Base-by-base conservation (phyloP, 805 yeast genomes). In the Wickerhamiella brachini region DNA sequence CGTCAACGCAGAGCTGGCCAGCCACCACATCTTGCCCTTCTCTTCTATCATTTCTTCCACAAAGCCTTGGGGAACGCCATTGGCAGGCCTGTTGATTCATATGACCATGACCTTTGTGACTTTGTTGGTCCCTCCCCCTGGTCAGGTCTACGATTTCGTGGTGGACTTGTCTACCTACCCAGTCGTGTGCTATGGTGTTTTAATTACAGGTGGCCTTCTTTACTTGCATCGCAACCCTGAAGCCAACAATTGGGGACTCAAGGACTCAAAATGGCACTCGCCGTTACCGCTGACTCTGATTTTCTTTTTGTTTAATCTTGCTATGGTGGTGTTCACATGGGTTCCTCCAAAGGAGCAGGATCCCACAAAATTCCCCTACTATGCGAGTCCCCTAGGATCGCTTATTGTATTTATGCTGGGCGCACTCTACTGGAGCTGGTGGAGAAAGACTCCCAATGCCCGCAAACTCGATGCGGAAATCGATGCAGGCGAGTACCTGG, bases 161-260 rank as follows among this genome's bases (percentile, higher is more conserved):
- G 77, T 80, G 47, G 81, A 80, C 56, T 64, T 79, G 54, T 77
- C 78, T 61, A 74, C 82, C 2, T 80, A 80, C 51, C 85, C 85
- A 1, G 79, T 80, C 0, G 75, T 84, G 1, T 71, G 81, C 73
- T 71, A 80, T 53, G 78, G 77, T 51, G 60, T 75, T 10, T 60
- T 75, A 15, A 72, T 80, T 9, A 71, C 83, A 0, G 59, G 63
- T 1, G 85, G 85, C 0, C 63, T 80, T 46, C 54, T 78, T 1
- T 79, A 77, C 55, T 67, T 79, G 53, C 80, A 77, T 53, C 58
- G 61, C 45, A 68, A 72, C 56, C 61, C 66, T 6, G 60, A 60
- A 12, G 41, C 41, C 22, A 17, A 47, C 12, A 21, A 24, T 42
- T 10, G 50, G 24, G 24, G 45, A 9, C 6, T 47, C 39, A 31